A percentile compares a stretch with the other conserved stretches of the same genome.
phyloP scores from a whole-genome alignment of 1,284 basidiomycete genomes.

The Leccinum proliferum region DNA sequence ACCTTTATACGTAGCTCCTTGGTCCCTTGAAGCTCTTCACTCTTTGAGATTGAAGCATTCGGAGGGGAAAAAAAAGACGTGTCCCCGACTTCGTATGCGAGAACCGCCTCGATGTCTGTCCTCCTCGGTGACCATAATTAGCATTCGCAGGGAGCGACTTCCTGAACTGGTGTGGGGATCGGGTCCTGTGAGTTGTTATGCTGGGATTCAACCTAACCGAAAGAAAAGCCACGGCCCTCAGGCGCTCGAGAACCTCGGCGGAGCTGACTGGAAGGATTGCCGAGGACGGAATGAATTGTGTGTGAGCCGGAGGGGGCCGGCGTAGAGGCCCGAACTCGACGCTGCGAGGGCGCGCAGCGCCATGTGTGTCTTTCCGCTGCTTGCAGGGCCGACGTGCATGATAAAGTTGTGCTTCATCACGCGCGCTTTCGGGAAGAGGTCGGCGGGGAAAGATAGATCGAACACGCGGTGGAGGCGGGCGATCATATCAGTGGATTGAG shows the following conservation, averaged over 20 bases:
- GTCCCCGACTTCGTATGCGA: conserved; percentile 10
- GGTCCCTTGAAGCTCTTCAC: neutral
- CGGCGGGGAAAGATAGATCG: no score
- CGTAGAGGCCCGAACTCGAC: no score
- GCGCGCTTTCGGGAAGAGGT: no score
- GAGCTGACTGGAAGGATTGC: conserved; percentile 9
- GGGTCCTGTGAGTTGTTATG: conserved; percentile 14
- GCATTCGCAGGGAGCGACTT: conserved; percentile 13
- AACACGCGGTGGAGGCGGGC: no score
- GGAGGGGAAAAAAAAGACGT: conserved; percentile 3
- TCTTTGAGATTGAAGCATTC: conserved; percentile 15
- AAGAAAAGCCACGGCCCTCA: conserved; percentile 20
- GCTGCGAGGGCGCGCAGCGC: no score
- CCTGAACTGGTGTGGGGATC: conserved; percentile 15
- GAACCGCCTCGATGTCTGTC: conserved; percentile 15
- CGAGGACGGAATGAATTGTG: conserved; percentile 11
- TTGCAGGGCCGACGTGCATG: no score
- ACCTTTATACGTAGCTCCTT: conserved; percentile 20
- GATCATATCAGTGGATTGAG: no score
- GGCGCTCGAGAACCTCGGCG: conserved; percentile 14
- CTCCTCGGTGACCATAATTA: conserved; percentile 27
- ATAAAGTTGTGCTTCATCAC: no score
- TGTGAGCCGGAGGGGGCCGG: neutral
- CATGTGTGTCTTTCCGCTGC: no score
- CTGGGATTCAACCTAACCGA: conserved; percentile 23